Percentiles rank a stretch among this genome's conserved stretches.
phyloP scores from a whole-genome alignment of 2,329 filamentous ascomycete genomes.

The Beauveria sp. region DNA sequence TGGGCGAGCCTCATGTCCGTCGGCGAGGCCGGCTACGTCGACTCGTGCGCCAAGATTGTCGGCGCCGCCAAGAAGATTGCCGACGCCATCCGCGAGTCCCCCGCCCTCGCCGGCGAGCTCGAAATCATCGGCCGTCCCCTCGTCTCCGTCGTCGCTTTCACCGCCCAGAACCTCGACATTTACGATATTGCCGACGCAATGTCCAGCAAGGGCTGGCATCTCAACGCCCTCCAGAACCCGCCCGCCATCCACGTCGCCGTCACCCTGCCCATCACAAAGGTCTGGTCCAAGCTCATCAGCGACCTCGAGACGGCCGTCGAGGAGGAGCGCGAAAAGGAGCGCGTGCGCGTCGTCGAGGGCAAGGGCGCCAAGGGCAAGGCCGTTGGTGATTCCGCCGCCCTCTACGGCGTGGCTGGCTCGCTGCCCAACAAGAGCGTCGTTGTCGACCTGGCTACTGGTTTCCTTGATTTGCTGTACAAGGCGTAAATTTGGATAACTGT shows the following conservation, averaged over 20 bases:
- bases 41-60: constrained; percentile 81
- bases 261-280: constrained; percentile 75
- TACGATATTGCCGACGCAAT: constrained; percentile 93
- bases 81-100: constrained; percentile 61
- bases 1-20: constrained; percentile 89
- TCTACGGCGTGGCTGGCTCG: constrained; percentile 93
- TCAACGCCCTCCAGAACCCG: constrained; percentile 88
- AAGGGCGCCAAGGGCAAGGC: constrained; percentile 58
- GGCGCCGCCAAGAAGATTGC: constrained; percentile 78
- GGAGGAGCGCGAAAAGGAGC: constrained; percentile 73
- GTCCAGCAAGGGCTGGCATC: constrained; percentile 79
- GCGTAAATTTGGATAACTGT: constrained; percentile 38
- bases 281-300: constrained; percentile 67
- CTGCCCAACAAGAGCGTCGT: constrained; percentile 94
- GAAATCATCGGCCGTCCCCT: constrained; percentile 76
- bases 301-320: constrained; percentile 63
- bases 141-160: constrained; percentile 86
- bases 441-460: constrained; percentile 80
- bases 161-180: constrained; percentile 73
- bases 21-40: constrained; percentile 81
- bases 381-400: constrained; percentile 71
- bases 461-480: constrained; percentile 90
- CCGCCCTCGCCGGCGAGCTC: constrained; percentile 63
- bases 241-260: constrained; percentile 92
- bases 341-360: constrained; percentile 62